Evolutionary conservation across 345 rosid genomes (phyloP), one percentile per base, ranked within the genome.

Genomic region (Melastoma malabathricum): DNA sequence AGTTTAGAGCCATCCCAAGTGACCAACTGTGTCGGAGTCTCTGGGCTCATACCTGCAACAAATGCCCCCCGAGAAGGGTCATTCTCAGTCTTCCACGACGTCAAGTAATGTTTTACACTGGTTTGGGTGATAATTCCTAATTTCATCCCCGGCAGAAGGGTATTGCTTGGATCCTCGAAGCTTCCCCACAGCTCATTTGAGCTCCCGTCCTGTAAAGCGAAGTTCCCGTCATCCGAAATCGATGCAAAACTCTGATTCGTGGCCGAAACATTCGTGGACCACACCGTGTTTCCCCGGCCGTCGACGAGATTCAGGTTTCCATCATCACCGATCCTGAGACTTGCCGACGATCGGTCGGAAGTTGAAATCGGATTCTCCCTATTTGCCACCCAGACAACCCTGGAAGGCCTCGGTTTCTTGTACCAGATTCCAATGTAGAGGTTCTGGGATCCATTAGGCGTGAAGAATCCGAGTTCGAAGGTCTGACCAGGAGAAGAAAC

Each of bases 331-430:
- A 70, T 64, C 44, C 47, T 46, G 46, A 74, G 44, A 5, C 15
- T 48, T 13, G 63, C 73, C 3, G 38, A 29, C 38, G 66, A 45
- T 27, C 18, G 45, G 17, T 58, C 47, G 12, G 61, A 50, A 22
- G 25, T 44, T 31, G 46, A 15, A 20, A 70, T 57, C 17, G 79
- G 73, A 5, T 13, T 16, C 47, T 64, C 68, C 54, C 79, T 67
- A 57, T 74, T 70, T 16, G 73, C 79, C 10, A 74, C 75, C 75
- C 79, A 74, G 3, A 74, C 70, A 49, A 66, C 59, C 13, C 39
- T 58, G 10, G 45, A 38, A 23, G 14, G 46, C 18, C 6, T 8
- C 15, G 13, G 13, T 15, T 49, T 58, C 47, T 58, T 39, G 47
- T 15, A 43, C 61, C 61, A 41, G 13, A 58, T 39, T 3, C 54